Base-by-base conservation (phyloP, 2,329 filamentous ascomycete species). In the Calonectria pauciramosa region DNA sequence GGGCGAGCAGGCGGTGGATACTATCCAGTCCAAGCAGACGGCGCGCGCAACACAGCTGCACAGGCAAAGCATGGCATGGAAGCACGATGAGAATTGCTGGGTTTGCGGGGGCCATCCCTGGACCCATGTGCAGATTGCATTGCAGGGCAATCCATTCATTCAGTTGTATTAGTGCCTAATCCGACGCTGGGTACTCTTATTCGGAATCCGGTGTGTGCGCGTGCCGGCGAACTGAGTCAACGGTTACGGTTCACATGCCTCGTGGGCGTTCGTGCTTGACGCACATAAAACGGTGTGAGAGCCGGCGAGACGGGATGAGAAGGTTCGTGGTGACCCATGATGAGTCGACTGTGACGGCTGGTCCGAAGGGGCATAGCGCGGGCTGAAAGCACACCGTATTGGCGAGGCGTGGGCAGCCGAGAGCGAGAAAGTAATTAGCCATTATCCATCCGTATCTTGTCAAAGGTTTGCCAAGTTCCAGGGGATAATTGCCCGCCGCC, bases 101-200 rank as follows among this genome's bases (percentile, higher is more conserved):
- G 36, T 68, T 69, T 72, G 70, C 54, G 70, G 65, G 47, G 66
- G 34, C 36, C 23, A 63, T 63, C 56, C 56, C 36, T 63, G 68
- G 68, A 60, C 56, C 69, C 69, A 51, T 67, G 49, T 65, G 60
- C 51, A 51, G 51, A 56, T 68, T 44, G 65, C 32, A 41, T 30
- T 41, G 28, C 63, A 36, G 30, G 56, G 30, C 38, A 38, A 30
- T 47, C 44, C 44, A 36, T 36, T 47, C 28, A 28, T 13, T 47
- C 20, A 23, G 44, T 28, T 23, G 14, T 26, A 18, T 44, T 64
- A 54, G 56, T 65, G 56, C 47, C 59, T 41, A 54, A 41, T 70
- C 56, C 32, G 44, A 70, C 56, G 59, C 68, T 41, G 41, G 26
- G 6, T 49, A 9, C 20, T 47, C 60, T 34, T 65, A 65, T 65